Evolutionary conservation across 2,329 filamentous ascomycete species (phyloP).

Genomic region (Colletotrichum tabaci): DNA sequence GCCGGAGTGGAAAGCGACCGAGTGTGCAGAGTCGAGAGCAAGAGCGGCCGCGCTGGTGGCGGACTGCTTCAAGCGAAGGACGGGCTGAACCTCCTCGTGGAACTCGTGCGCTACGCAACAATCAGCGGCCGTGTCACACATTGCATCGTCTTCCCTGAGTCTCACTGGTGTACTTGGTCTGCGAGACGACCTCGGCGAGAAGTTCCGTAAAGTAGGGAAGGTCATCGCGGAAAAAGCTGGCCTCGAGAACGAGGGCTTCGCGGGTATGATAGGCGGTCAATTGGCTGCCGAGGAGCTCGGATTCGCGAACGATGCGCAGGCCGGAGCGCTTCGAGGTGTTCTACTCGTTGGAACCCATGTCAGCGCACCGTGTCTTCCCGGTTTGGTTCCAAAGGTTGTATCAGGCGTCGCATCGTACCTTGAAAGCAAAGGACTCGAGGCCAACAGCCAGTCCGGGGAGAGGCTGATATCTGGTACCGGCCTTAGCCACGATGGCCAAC

Average conservation of each 20-base stretch:
- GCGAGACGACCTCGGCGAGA: slow-evolving; percentile 88
- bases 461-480: slow-evolving; percentile 92
- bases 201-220: slow-evolving; percentile 98
- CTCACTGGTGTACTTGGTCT: slow-evolving; percentile 88
- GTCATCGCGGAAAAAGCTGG: slow-evolving; percentile 95
- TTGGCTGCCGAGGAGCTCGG: slow-evolving; percentile 94
- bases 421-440: slow-evolving; percentile 96
- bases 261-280: slow-evolving; percentile 90
- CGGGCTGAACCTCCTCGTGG: slow-evolving; percentile 85
- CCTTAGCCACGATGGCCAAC: slow-evolving; percentile 92
- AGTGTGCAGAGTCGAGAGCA: slow-evolving; percentile 89
- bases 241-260: slow-evolving; percentile 92
- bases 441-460: slow-evolving; percentile 91
- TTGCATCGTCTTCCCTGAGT: slow-evolving; percentile 42
- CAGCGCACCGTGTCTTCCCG: slow-evolving; percentile 27
- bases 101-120: slow-evolving; percentile 82
- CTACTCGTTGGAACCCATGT: slow-evolving; percentile 60
- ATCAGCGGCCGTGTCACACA: slow-evolving; percentile 35
- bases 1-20: slow-evolving; percentile 91
- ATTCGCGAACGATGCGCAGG: slow-evolving; percentile 93
- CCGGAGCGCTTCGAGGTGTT: slow-evolving; percentile 91
- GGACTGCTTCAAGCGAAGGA: slow-evolving; percentile 81
- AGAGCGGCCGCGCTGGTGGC: slow-evolving; percentile 77
- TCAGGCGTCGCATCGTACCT: slow-evolving; percentile 69
- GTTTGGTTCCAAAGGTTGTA: slow-evolving; percentile 5